Percentiles rank a stretch among this genome's conserved stretches.
Evolutionary conservation across 441 rosid species (phyloP).

Genomic region (Pelargonium fulgidum): DNA sequence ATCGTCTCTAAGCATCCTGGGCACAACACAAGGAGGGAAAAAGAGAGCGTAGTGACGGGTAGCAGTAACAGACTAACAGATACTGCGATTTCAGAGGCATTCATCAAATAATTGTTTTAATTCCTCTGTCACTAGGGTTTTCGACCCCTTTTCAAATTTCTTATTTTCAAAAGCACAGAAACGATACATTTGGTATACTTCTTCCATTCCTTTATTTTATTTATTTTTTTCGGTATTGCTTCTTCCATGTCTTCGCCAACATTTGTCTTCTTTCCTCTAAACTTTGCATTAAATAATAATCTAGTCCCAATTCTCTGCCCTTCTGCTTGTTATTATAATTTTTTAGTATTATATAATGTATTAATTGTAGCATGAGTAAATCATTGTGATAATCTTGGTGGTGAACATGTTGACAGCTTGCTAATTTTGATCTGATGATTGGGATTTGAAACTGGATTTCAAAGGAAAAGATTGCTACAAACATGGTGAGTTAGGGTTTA

Average conservation of each 20-base stretch:
- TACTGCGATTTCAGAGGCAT: background rate
- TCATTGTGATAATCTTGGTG: conserved; percentile 6
- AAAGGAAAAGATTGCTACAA: background rate
- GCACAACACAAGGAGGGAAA: background rate
- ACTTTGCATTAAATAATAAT: background rate
- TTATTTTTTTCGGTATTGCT: background rate
- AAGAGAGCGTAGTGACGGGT: background rate
- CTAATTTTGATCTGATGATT: background rate
- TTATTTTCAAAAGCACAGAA: background rate
- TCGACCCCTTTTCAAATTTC: background rate
- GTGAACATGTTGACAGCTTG: background rate
- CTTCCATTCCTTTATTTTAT: background rate
- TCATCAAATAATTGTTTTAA: too few relatives aligned
- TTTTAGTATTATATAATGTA: background rate
- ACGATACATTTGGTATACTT: background rate
- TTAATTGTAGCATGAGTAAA: background rate
- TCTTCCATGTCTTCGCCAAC: too few relatives aligned
- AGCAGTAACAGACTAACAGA: too few relatives aligned
- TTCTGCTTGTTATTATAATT: background rate
- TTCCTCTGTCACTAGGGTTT: too few relatives aligned
- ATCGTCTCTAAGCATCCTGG: background rate
- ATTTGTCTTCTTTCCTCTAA: background rate
- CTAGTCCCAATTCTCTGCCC: background rate
- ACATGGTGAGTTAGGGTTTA: conserved; percentile 12
- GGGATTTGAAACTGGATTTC: background rate